Base-by-base conservation (phyloP, 1,284 basidiomycete genomes). In the Ceratobasidium sp. region DNA sequence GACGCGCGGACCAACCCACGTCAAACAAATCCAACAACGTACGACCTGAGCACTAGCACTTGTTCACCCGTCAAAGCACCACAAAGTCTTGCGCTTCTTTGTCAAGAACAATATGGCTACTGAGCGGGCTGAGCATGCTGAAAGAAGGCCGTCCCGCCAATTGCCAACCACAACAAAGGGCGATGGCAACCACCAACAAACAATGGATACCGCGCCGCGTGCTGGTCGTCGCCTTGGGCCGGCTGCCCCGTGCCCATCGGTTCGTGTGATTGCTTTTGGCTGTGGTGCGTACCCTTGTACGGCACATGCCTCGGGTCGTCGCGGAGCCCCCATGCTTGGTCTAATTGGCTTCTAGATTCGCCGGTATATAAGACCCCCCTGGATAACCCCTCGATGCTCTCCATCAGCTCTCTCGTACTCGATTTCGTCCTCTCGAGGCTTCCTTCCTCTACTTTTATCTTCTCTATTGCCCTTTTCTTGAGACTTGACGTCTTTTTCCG, bases 401-500 rank as follows among this genome's bases (percentile, higher is more conserved):
- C 45, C 64, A 69, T 30, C 64, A 43, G 26, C 60, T 45, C 41
- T 62, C 48, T 50, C 28, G 28, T 21, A 53, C 23, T 53, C 30
- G 18, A 16, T n/a, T 45, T 32, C 21, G 23, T 58, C 36, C 36
- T 69, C 52, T 28, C 46, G 46, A 28, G 50, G 9, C 28, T 23
- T 34, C 41, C 34, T 53, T 34, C 41, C 34, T 53, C 18, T 14
- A 32, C 32, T 52, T 48, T 65, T 65, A 23, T 45, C 28, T 57
- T 32, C 39, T 21, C 16, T 45, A 32, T 59, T 36, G n/a, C 18
- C 5, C 64, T 5, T 30, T 34, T 69, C 28, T 57, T 69, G 64
- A 57, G 64, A 69, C 64, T 69, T 45, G 64, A 69, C 64, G 64
- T 69, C 64, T 69, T 52, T 14, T 57, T 57, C 64, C 64, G 64